Percentiles rank a stretch among this genome's conserved stretches.
phyloP scores from a whole-genome alignment of 345 rosid genomes.

The Microthlaspi erraticum region DNA sequence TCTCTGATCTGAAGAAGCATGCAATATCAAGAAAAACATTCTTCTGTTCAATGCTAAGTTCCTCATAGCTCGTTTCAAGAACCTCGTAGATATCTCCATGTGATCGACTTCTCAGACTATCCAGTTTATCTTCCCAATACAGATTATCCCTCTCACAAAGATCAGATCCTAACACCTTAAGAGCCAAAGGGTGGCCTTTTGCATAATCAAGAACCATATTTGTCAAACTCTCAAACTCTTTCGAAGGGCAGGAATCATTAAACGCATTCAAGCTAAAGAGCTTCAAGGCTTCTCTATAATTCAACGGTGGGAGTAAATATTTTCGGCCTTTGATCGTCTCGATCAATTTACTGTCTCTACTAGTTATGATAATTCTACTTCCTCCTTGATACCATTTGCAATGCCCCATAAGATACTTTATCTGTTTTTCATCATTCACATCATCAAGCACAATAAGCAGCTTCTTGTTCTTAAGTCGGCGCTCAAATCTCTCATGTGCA shows the following conservation, averaged over 20 bases:
- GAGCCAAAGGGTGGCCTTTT: conserved; percentile 52
- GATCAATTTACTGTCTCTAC: conserved; percentile 43
- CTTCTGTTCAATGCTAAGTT: conserved; percentile 42
- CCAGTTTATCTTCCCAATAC: conserved; percentile 43
- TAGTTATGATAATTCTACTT: conserved; percentile 45
- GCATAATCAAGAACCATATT: conserved; percentile 41
- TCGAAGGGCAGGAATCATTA: conserved; percentile 3
- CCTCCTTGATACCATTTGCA: conserved; percentile 44
- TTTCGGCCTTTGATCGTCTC: conserved; percentile 35
- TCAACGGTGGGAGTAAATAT: conserved; percentile 38
- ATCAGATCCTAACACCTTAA: conserved; percentile 48
- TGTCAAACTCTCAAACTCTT: conserved; percentile 28
- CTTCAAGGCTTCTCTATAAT: conserved; percentile 40
- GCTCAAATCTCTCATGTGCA: conserved; percentile 38
- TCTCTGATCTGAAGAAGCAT: conserved; percentile 47
- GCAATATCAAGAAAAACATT: conserved; percentile 56
- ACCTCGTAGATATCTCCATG: conserved; percentile 37
- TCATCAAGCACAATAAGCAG: conserved; percentile 49
- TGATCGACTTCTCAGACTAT: conserved; percentile 34
- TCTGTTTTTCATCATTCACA: conserved; percentile 37
- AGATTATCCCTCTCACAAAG: conserved; percentile 20
- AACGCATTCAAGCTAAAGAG: conserved; percentile 45
- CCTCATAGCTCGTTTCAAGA: conserved; percentile 51
- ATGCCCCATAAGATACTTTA: conserved; percentile 29
- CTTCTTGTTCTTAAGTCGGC: conserved; percentile 35